Conservation (phyloP, 2,329 filamentous ascomycete species). For the Helminthosporium solani region DNA sequence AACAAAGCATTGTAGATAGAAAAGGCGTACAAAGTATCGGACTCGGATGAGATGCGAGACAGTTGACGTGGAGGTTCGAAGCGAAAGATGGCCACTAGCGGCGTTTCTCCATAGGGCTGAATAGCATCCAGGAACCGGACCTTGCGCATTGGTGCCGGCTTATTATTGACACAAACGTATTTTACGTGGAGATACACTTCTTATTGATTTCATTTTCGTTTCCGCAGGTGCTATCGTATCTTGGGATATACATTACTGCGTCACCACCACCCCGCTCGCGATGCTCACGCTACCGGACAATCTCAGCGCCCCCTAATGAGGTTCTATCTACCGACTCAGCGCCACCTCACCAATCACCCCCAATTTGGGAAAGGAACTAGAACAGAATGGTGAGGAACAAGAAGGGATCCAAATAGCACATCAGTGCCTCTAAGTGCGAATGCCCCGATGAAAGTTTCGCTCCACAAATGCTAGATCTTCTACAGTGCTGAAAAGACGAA, state of each 20-base stretch:
- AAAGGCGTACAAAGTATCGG: constrained; percentile 2
- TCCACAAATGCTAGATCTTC: constrained; percentile 22
- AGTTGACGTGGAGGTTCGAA: constrained; percentile 35
- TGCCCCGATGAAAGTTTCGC: constrained; percentile 25
- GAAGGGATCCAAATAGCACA: constrained; percentile 30
- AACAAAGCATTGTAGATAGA: constrained; percentile 12
- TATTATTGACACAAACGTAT: background rate
- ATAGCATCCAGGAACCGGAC: background rate
- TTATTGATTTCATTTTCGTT: constrained; percentile 25
- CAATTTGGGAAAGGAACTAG: constrained; percentile 27
- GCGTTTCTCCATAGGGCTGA: constrained; percentile 20
- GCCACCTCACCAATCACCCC: constrained; percentile 26
- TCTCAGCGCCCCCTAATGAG: constrained; percentile 26
- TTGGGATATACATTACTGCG: constrained; percentile 31
- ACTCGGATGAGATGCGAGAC: constrained; percentile 7
- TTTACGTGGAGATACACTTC: background rate
- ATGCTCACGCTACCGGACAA: constrained; percentile 28
- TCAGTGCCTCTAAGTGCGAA: constrained; percentile 30
- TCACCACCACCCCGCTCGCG: constrained; percentile 21
- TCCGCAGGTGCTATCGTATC: constrained; percentile 17
- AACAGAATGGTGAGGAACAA: constrained; percentile 22
- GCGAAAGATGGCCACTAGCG: constrained; percentile 31
- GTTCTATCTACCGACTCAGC: constrained; percentile 34
- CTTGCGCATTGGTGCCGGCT: background rate
- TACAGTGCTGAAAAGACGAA: constrained; percentile 59